Evolutionary conservation across 2,329 filamentous ascomycete species (phyloP), one percentile per base, ranked within the genome.

Genomic region (Aspergillus pseudoglaucus): DNA sequence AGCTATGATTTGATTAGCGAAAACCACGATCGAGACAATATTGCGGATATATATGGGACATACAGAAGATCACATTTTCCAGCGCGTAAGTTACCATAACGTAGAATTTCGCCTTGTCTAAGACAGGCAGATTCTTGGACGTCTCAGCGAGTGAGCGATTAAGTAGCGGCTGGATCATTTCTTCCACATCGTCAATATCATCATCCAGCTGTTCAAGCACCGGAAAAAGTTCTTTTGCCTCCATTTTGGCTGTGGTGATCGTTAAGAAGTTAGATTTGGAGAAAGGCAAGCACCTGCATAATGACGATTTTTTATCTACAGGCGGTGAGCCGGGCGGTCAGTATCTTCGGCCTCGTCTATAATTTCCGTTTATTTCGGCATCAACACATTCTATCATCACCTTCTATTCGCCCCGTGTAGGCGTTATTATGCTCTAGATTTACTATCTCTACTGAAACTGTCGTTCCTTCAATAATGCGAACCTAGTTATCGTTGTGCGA

Each of bases 51-150:
- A 9, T 45, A 12, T 12, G 10, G 27, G 17, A 63, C 81, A 53
- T 70, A 90, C 87, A 87, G 69, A 95, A 97, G 6, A 98, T 73
- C 8, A 95, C 74, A 0, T 90, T 94, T 63, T 97, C 91, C 53
- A 98, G 84, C 0, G 90, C 81, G 67, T 97, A 98, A 15, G 89
- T 86, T 45, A 85, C 78, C 17, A 95, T 76, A n/a, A 93, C 84
- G 64, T 94, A 89, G 50, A 96, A 82, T 72, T 97, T 96, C 6
- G 93, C 90, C 72, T 89, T 90, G 74, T 97, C 91, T 51, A 98
- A 78, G n/a, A 97, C 77, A 1, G 91, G 90, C 23, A 97, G 77
- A 63, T 89, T 89, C 47, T 82, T 84, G 4, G 88, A 82, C 48
- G 82, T 80, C 37, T 84, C 81, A 44, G 81, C 75, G 39, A 96